Conservation (phyloP, 2,329 filamentous ascomycete species). For the Septoria linicola region DNA sequence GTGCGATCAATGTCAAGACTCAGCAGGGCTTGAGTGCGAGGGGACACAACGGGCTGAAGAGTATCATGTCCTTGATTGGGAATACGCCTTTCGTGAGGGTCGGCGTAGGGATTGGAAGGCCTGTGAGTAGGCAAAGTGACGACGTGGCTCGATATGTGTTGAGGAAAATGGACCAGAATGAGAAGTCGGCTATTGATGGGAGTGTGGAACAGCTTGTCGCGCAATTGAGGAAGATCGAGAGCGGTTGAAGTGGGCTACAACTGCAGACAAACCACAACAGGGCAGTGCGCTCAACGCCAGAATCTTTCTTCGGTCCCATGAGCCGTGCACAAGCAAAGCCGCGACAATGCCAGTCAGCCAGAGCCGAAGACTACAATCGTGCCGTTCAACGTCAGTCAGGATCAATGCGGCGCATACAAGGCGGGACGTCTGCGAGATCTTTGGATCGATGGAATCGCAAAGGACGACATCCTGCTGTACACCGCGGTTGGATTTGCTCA, state of each 20-base stretch:
- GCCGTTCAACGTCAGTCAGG: no score
- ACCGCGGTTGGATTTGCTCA: no score
- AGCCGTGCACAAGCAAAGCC: no score
- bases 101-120: constrained; percentile 84
- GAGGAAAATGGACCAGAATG: constrained; percentile 58
- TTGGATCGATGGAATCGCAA: no score
- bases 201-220: constrained; percentile 36
- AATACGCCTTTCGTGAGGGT: constrained; percentile 74
- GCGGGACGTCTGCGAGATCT: no score
- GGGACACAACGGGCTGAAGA: constrained; percentile 51
- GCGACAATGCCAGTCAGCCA: no score
- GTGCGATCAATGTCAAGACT: constrained; percentile 61
- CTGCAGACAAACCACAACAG: background rate
- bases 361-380: no score
- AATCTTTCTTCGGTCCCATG: no score
- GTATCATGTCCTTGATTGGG: constrained; percentile 66
- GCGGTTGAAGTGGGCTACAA: constrained; percentile 21
- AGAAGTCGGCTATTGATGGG: constrained; percentile 44
- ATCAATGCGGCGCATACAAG: no score
- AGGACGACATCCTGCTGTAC: no score
- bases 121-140: constrained; percentile 62
- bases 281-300: no score
- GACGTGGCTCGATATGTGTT: constrained; percentile 78
- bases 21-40: constrained; percentile 52
- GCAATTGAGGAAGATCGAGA: constrained; percentile 41